phyloP scores from a whole-genome alignment of 345 rosid genomes.

The Lagerstroemia speciosa region DNA sequence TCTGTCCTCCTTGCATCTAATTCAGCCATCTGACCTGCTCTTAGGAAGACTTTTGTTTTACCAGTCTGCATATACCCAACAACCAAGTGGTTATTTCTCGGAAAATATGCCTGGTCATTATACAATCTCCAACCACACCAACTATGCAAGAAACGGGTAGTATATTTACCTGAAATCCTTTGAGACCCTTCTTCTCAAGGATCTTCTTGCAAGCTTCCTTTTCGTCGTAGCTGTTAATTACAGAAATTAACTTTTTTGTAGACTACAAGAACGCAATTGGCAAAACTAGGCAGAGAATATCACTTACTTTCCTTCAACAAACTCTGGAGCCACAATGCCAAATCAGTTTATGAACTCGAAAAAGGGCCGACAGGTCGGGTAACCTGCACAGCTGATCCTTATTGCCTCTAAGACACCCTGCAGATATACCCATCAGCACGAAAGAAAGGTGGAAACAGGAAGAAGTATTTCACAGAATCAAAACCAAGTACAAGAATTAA shows the following conservation, averaged over 20 bases:
- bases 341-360: slow-evolving; percentile 87
- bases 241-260: neutral
- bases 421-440: slow-evolving; percentile 12
- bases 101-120: too few relatives aligned
- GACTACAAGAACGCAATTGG: neutral
- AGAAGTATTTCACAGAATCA: neutral
- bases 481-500: neutral
- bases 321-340: slow-evolving; percentile 65
- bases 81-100: slow-evolving; percentile 8
- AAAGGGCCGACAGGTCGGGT: slow-evolving; percentile 87
- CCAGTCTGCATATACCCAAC: slow-evolving; percentile 72
- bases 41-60: slow-evolving; percentile 82
- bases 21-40: slow-evolving; percentile 99
- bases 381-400: slow-evolving; percentile 96
- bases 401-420: slow-evolving; percentile 91
- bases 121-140: neutral
- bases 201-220: slow-evolving; percentile 61
- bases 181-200: slow-evolving; percentile 71
- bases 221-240: slow-evolving; percentile 63
- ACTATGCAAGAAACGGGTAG: slow-evolving; percentile 9
- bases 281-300: neutral
- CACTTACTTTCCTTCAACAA: slow-evolving; percentile 79
- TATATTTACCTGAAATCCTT: slow-evolving; percentile 80
- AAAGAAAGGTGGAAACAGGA: neutral
- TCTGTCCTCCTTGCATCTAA: slow-evolving; percentile 78